These are phyloP conservation scores for Spencermartinsiella europaea DNA, from an alignment of 805 yeast genomes.

Conservation along the genomic window DNA sequence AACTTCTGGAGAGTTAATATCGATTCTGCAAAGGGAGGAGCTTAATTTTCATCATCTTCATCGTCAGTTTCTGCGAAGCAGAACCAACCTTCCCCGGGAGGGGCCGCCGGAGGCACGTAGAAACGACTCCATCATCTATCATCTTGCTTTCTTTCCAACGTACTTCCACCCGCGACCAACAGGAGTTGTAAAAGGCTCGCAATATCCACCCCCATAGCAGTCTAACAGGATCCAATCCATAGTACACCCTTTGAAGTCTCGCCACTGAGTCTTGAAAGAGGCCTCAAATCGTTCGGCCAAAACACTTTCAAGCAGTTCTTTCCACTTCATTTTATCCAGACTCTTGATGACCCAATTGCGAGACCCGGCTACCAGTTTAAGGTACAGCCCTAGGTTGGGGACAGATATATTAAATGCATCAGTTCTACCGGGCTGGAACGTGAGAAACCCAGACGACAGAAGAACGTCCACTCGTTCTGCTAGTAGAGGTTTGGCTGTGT, in stretches of 20 bases:
- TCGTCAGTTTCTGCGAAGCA: no score
- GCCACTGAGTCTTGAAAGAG: conserved; percentile 31
- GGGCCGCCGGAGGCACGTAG: not conserved
- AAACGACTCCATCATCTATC: not conserved
- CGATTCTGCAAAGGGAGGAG: no score
- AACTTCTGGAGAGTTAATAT: no score
- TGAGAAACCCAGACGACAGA: conserved; percentile 31
- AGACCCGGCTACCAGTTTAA: conserved; percentile 29
- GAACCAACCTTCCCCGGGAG: not conserved
- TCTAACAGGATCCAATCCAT: conserved; percentile 53
- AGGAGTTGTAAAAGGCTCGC: conserved; percentile 55
- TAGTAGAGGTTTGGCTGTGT: conserved; percentile 16
- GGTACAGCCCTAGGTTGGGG: conserved; percentile 34
- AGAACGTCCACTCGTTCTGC: conserved; percentile 14
- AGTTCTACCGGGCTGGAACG: conserved; percentile 29
- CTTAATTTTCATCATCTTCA: no score
- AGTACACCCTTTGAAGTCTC: conserved; percentile 47
- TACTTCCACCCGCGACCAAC: conserved; percentile 57
- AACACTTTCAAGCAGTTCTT: conserved; percentile 34
- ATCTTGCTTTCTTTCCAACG: conserved; percentile 38
- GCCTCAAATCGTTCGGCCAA: conserved; percentile 29
- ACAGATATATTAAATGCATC: conserved; percentile 31
- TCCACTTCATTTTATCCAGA: conserved; percentile 31
- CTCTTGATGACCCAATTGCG: conserved; percentile 34
- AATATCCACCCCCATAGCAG: conserved; percentile 48